A percentile compares a stretch with the other conserved stretches of the same genome.
phyloP scores from a whole-genome alignment of 805 yeast species.

The Candida lessepsii region DNA sequence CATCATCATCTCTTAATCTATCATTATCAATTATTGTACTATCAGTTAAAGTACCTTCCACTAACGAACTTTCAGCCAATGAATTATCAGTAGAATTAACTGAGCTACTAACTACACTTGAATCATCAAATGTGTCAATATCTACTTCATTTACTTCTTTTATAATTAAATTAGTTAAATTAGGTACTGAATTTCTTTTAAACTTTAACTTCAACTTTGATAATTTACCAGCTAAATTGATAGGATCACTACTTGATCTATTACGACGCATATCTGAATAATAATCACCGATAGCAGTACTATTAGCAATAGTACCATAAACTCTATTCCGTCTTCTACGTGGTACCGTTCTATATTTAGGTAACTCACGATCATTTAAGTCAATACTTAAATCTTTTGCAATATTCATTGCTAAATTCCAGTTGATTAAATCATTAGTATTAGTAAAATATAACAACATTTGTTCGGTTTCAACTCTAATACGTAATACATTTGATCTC shows the following conservation, averaged over 20 bases:
- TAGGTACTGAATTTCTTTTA: slow-evolving; percentile 11
- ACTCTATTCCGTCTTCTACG: slow-evolving; percentile 56
- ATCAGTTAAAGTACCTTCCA: background rate
- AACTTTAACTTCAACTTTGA: slow-evolving; percentile 24
- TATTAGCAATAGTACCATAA: slow-evolving; percentile 3
- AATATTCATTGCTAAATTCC: slow-evolving; percentile 70
- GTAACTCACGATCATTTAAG: slow-evolving; percentile 65
- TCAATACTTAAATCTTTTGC: slow-evolving; percentile 84
- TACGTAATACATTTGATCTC: slow-evolving; percentile 61
- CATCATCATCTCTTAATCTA: slow-evolving; percentile 10
- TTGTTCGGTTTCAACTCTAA: slow-evolving; percentile 84
- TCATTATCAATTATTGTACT: slow-evolving; percentile 9
- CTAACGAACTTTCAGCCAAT: background rate
- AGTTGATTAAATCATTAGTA: slow-evolving; percentile 67
- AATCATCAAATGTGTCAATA: slow-evolving; percentile 5
- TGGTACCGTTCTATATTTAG: slow-evolving; percentile 79
- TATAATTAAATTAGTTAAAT: slow-evolving; percentile 6
- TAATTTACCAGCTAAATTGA: slow-evolving; percentile 19
- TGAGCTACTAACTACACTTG: slow-evolving; percentile 3
- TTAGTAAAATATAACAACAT: slow-evolving; percentile 63
- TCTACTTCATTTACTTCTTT: slow-evolving; percentile 9
- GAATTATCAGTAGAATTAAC: slow-evolving; percentile 7
- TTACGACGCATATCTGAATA: slow-evolving; percentile 1
- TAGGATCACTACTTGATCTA: slow-evolving; percentile 24
- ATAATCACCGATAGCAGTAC: background rate